Evolutionary conservation across 768 basidiomycete genomes (phyloP).

Genomic region (Leccinum broughii): DNA sequence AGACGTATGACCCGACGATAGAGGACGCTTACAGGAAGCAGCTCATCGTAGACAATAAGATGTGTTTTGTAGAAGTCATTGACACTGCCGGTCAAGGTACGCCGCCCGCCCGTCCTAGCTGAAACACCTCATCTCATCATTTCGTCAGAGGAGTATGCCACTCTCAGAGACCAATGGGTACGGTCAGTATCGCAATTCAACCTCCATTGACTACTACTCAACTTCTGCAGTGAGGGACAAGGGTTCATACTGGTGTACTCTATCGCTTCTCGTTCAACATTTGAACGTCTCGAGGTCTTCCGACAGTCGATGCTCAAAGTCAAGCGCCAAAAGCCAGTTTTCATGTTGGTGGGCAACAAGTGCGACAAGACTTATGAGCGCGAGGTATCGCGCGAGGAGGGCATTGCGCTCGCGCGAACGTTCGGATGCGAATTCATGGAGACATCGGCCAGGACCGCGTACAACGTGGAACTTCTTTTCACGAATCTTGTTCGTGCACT

Average conservation of each 20-base stretch:
- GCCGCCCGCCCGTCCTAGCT: constrained; percentile 24
- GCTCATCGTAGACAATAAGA: constrained; percentile 89
- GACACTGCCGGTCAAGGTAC: constrained; percentile 97
- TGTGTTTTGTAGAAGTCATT: constrained; percentile 96
- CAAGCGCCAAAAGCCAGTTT: constrained; percentile 80
- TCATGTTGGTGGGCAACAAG: constrained; percentile 97
- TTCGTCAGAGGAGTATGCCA: constrained; percentile 88
- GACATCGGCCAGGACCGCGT: constrained; percentile 93
- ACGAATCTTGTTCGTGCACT: constrained; percentile 82
- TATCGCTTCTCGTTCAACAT: constrained; percentile 90
- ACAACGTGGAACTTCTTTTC: constrained; percentile 91
- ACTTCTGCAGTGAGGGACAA: constrained; percentile 81
- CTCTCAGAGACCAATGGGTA: constrained; percentile 97
- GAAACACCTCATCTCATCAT: constrained; percentile 20
- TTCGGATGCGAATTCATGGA: constrained; percentile 95
- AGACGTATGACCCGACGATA: constrained; percentile 99
- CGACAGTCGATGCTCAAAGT: constrained; percentile 88
- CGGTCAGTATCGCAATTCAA: constrained; percentile 55
- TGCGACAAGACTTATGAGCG: constrained; percentile 89
- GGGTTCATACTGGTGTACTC: constrained; percentile 98
- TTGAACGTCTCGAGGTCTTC: constrained; percentile 87
- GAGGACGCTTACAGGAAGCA: constrained; percentile 98
- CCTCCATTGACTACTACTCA: constrained; percentile 11
- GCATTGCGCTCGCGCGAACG: constrained; percentile 72
- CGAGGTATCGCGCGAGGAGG: constrained; percentile 91